These are phyloP conservation scores for Capronia epimyces DNA, from an alignment of 2,329 filamentous ascomycete genomes.

Conservation along the genomic window DNA sequence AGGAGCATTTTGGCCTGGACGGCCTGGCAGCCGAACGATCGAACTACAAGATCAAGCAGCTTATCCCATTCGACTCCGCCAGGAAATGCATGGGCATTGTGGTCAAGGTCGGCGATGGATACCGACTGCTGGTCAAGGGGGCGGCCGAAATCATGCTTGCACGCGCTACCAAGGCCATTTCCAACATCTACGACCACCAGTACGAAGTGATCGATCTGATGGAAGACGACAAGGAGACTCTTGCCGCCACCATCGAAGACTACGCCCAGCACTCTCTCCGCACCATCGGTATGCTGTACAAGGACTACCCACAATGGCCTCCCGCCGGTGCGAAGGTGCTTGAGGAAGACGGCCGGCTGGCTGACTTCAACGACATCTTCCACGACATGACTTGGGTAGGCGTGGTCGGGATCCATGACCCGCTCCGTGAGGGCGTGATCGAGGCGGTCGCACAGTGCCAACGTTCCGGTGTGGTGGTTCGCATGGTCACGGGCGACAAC, in stretches of 20 bases:
- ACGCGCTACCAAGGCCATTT: constrained; percentile 34
- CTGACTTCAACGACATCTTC: constrained; percentile 63
- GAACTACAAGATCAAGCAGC: constrained; percentile 57
- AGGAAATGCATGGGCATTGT: constrained; percentile 60
- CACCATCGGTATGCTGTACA: constrained; percentile 69
- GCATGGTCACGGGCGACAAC: constrained; percentile 71
- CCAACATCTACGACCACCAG: constrained; percentile 29
- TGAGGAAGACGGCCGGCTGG: constrained; percentile 58
- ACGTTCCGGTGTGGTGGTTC: constrained; percentile 63
- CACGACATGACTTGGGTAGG: constrained; percentile 68
- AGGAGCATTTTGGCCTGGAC: constrained; percentile 59
- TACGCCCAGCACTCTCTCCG: constrained; percentile 58
- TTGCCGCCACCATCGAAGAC: constrained; percentile 37
- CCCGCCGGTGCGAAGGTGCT: constrained; percentile 51
- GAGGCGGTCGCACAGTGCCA: constrained; percentile 63
- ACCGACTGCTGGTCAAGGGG: constrained; percentile 46
- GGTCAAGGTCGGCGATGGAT: constrained; percentile 37
- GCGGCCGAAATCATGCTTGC: constrained; percentile 45
- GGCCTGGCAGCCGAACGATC: constrained; percentile 59
- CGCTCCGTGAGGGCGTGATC: constrained; percentile 62
- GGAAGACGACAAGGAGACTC: constrained; percentile 28
- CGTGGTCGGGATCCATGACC: constrained; percentile 69
- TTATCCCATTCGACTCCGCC: constrained; percentile 70
- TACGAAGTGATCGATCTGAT: constrained; percentile 27
- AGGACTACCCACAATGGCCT: constrained; percentile 66